Percentiles rank a stretch among this genome's conserved stretches.
phyloP scores from a whole-genome alignment of 176 grass and related monocot genomes.

The Guadua angustifolia region DNA sequence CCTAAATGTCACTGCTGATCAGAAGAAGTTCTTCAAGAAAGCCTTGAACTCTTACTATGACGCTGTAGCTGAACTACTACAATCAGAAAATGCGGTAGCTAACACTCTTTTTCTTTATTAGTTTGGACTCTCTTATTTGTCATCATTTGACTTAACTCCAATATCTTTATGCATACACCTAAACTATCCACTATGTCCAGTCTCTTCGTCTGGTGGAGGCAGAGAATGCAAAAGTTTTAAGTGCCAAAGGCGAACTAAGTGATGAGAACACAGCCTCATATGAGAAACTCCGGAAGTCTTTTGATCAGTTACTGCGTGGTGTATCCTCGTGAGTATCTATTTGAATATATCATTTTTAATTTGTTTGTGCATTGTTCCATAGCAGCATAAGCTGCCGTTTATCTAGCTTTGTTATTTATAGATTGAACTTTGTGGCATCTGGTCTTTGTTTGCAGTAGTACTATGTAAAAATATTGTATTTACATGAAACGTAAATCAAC shows the following conservation, averaged over 20 bases:
- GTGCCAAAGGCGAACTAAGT: conserved; percentile 93
- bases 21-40: conserved; percentile 99
- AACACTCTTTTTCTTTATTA: conserved; percentile 34
- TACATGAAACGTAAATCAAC: neutral
- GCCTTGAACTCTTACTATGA: conserved; percentile 89
- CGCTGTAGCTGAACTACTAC: conserved; percentile 84
- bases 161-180: conserved; percentile 28
- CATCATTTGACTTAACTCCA: conserved; percentile 20
- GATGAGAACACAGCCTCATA: conserved; percentile 89
- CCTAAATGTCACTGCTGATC: conserved; percentile 86
- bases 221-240: conserved; percentile 93
- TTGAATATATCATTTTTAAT: neutral
- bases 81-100: conserved; percentile 84
- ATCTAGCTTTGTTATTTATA: conserved; percentile 8
- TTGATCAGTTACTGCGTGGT: conserved; percentile 91
- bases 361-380: conserved; percentile 13
- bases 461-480: conserved; percentile 19
- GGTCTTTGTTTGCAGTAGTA: neutral
- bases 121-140: conserved; percentile 32
- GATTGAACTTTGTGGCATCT: conserved; percentile 26
- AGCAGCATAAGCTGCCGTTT: conserved; percentile 19
- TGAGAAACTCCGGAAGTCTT: conserved; percentile 95
- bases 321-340: conserved; percentile 84
- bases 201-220: conserved; percentile 88
- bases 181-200: conserved; percentile 48